Base-by-base conservation (phyloP, 1,139 yeast species). In the Geotrichum phurueaensis region DNA sequence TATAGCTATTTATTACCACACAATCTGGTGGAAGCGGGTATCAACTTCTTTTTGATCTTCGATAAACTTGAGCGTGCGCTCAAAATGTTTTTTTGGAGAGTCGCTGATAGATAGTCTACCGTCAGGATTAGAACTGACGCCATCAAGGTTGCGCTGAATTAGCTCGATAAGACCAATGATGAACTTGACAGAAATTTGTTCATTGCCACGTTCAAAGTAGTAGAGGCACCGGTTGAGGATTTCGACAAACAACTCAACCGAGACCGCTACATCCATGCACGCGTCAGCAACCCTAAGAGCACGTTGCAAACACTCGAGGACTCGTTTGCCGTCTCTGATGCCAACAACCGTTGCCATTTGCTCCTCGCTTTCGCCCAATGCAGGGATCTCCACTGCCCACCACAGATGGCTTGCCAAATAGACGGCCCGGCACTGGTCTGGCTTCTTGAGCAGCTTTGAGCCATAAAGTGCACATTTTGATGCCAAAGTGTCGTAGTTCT, bases 391-490 rank as follows among this genome's bases (percentile, higher is more conserved):
- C 23, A 86, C 69, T 73, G 95, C 88, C 96, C 96, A 91, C 97
- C 97, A 94, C 58, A 94, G 76, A 73, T 94, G 97, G 2, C 96
- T 86, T 59, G 97, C 92, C 59, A 84, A 76, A 70, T 88, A 89
- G 6, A 94, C 96, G 0, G 96, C 86, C 25, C 97, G 83, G 71
- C 98, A 92, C 73, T 92, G 99, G 69, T 92, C 98, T 43, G 94
- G 94, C 71, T 92, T 94, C 71, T 89, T 90, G 70, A 94, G 80
- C 61, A 94, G 79, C 71, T 89, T 89, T 10, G 96, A 89, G 1
- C 96, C 96, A 70, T 91, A 89, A 56, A 92, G 76, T 0, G 97
- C 90, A 61, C 94, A 81, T 70, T 92, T 87, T 25, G 96, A 88
- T 55, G 91, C 90, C 66, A 94, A 78, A 9, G 84, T 82, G 67